Conservation (phyloP, 2,329 filamentous ascomycete genomes). For the Nigrograna mackinnonii region DNA sequence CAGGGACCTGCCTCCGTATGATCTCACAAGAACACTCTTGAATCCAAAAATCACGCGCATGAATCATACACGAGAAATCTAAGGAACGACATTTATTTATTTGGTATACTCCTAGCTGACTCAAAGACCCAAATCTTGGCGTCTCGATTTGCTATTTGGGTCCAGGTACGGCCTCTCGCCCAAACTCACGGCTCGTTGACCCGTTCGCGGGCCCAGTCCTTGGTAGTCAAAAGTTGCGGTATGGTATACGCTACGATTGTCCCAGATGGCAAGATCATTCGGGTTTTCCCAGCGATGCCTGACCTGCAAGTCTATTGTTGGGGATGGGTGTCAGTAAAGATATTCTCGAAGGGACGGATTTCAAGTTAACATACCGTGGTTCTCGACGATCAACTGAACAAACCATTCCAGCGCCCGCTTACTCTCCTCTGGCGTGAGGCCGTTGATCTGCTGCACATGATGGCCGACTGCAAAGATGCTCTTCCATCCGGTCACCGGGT, state of each 20-base stretch:
- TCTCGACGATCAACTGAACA: slow-evolving; percentile 46
- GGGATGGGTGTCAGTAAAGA: too few species aligned
- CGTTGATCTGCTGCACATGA: slow-evolving; percentile 48
- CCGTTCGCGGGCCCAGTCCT: slow-evolving; percentile 56
- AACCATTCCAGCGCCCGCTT: slow-evolving; percentile 49
- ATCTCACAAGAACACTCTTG: too few species aligned
- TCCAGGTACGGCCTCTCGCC: slow-evolving; percentile 62
- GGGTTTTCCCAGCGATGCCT: slow-evolving; percentile 53
- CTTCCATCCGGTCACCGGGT: slow-evolving; percentile 39
- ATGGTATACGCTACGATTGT: slow-evolving; percentile 63
- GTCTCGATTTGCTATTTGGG: slow-evolving; percentile 52
- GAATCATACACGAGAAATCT: too few species aligned
- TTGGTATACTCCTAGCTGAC: too few species aligned
- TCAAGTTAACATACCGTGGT: too few species aligned
- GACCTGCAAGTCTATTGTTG: slow-evolving; percentile 56
- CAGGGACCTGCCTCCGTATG: too few species aligned
- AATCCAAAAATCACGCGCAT: too few species aligned
- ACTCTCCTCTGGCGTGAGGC: slow-evolving; percentile 47
- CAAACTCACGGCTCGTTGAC: slow-evolving; percentile 60
- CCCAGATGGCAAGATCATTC: slow-evolving; percentile 65
- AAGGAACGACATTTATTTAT: too few species aligned
- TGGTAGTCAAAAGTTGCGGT: slow-evolving; percentile 66
- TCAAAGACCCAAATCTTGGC: slow-evolving; percentile 43
- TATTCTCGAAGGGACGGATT: too few species aligned
- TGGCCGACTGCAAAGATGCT: slow-evolving; percentile 53